These are phyloP conservation scores for Martiniozyma abietophila DNA, from an alignment of 805 yeast species.

Conservation along the genomic window DNA sequence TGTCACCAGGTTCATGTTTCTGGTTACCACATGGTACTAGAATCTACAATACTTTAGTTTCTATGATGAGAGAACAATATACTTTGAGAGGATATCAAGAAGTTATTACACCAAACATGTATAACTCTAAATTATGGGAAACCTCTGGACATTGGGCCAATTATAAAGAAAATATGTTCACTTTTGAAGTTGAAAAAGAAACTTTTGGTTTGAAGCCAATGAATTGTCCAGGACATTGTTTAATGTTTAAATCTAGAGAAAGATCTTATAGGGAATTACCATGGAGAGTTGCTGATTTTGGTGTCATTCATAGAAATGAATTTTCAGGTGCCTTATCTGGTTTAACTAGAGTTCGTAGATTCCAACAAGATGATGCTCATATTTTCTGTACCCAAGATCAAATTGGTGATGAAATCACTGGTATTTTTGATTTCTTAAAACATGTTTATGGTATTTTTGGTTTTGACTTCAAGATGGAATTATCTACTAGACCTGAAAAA, in stretches of 20 bases:
- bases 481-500: constrained; percentile 95
- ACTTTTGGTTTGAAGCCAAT: constrained; percentile 87
- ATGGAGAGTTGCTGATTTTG: constrained; percentile 97
- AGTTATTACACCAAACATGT: constrained; percentile 99
- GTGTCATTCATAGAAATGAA: constrained; percentile 95
- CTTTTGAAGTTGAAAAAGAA: constrained; percentile 96
- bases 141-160: constrained; percentile 98
- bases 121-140: constrained; percentile 95
- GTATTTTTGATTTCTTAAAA: constrained; percentile 77
- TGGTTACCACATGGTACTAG: constrained; percentile 99
- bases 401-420: constrained; percentile 76
- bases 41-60: constrained; percentile 82
- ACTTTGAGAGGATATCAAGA: constrained; percentile 93
- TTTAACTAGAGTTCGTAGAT: constrained; percentile 94
- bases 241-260: constrained; percentile 84
- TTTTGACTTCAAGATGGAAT: constrained; percentile 92
- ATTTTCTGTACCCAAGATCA: constrained; percentile 92
- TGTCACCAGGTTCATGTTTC: constrained; percentile 97
- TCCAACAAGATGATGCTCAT: constrained; percentile 99
- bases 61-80: constrained; percentile 74
- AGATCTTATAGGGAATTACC: constrained; percentile 96
- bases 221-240: constrained; percentile 70
- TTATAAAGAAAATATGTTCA: constrained; percentile 95
- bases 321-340: constrained; percentile 92
- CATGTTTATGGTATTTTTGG: constrained; percentile 87